phyloP scores from a whole-genome alignment of 2,329 filamentous ascomycete species.

The Fusarium acutatum region DNA sequence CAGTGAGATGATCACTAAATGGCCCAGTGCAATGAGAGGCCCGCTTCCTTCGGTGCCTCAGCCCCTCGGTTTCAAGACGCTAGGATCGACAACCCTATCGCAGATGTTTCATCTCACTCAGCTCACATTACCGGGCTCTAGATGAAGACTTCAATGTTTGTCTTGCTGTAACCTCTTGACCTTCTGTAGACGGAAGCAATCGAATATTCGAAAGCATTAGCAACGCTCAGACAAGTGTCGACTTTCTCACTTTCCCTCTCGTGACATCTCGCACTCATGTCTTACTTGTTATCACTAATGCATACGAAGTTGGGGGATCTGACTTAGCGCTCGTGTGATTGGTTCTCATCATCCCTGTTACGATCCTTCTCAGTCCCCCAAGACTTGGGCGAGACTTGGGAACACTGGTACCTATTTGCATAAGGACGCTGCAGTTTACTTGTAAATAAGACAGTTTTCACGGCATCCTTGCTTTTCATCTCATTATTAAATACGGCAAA shows the following conservation, averaged over 20 bases:
- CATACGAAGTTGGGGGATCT: not conserved
- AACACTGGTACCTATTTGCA: no score
- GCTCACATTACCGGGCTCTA: no score
- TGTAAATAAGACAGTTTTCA: not conserved
- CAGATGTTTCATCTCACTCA: not conserved
- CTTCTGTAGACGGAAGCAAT: no score
- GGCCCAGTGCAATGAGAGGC: not conserved
- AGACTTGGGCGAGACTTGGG: not conserved
- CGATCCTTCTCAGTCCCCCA: not conserved
- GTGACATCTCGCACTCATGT: not conserved
- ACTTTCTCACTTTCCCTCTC: not conserved
- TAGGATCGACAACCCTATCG: not conserved
- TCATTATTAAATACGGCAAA: accelerated
- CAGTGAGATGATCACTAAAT: not conserved
- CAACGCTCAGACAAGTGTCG: no score
- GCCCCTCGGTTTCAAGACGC: not conserved
- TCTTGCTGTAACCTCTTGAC: no score
- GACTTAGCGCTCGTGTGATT: not conserved
- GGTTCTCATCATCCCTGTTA: not conserved
- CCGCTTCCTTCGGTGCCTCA: not conserved
- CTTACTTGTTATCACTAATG: not conserved
- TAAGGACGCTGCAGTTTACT: no score
- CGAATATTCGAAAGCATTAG: accelerated
- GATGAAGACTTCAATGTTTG: not conserved
- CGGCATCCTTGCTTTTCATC: accelerated